Base-by-base conservation (phyloP, 106 monocot genomes). In the Phalaenopsis equestris region DNA sequence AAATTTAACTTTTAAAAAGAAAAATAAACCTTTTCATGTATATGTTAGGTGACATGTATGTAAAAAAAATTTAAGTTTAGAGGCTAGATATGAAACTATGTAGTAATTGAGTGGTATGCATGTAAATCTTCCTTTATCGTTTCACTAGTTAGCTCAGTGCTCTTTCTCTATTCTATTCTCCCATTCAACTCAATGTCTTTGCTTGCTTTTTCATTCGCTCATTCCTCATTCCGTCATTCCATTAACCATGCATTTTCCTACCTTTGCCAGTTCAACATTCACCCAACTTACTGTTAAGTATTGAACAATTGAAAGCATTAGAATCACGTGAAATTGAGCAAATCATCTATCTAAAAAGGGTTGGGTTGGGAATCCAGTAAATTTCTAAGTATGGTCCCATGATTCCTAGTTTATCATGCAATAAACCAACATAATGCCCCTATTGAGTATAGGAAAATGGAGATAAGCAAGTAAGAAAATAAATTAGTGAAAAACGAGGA, bases 231-330 rank as follows among this genome's bases (percentile, higher is more conserved):
- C 64, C 64, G 23, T 64, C 21, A 1, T 52, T 64, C 23, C 7
- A 21, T 64, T 5, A 23, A 64, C 5, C 5, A 21, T 8, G 23
- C 64, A 64, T 21, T 64, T 8, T 64, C 7, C 64, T 21, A 52
- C 12, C 14, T 52, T 52, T 52, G 14, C 52, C 14, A 52, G 12
- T 52, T 14, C 12, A 52, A 52, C n/a, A 64, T 9, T 64, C 64
- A 21, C 64, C 23, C 8, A 64, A 64, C 19, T 64, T 23, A 64
- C 8, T 64, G 4, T 64, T 64, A 64, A 64, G 64, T 61, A 64
- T 64, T 64, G 64, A 21, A 64, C 23, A 19, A 64, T 64, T 64
- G 23, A 64, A 64, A 64, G 64, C n/a, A 64, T 64, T n/a, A 64
- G n/a, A 64, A 8, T 64, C 52, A 64, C n/a, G 6, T 64, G 64